Base-by-base conservation (phyloP, 192 early-diverging fungal species). In the Martensiomyces pterosporus region DNA sequence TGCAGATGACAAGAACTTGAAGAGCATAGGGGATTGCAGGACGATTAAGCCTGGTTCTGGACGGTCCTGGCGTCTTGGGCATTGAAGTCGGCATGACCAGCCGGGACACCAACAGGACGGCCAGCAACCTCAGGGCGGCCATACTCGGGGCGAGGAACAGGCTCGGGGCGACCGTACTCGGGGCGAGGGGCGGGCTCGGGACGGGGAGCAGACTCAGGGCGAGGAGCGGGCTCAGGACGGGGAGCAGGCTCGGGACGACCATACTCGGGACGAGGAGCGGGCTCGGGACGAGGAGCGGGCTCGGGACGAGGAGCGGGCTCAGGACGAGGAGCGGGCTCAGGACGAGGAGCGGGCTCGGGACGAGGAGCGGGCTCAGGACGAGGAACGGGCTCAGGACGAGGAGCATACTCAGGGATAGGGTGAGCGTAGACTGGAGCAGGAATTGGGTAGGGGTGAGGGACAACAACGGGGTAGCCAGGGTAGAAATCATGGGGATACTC, bases 21-120 rank as follows among this genome's bases (percentile, higher is more conserved):
- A 32, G 29, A 32, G 12, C 5, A 32, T 32, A 32, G 5, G 29
- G 12, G 29, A 32, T 32, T 12, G 29, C 6, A 32, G 12, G 29
- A 12, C 6, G 29, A 27, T 64, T 72, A 71, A 27, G 22, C 35
- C 56, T 63, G 67, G 67, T 64, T 64, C 67, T 71, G 67, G 32
- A 71, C 56, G 39, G 64, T 71, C 41, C 60, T 49, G 19, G 59
- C 67, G 13, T 59, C 18, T 60, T 64, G 67, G 33, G 27, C 22
- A 40, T 71, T 63, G 67, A 64, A 47, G 56, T 59, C 55, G 35
- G 37, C 35, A 18, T 49, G 37, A 12, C 19, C 36, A 40, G 48
- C 33, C 34, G 18, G 42, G 23, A 16, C 5, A 32, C 29, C 29
- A 12, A 32, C 29, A 5, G 29, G 29, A 12, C 12, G 29, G 29